phyloP scores from a whole-genome alignment of 441 rosid species.

The Populus hybrid region DNA sequence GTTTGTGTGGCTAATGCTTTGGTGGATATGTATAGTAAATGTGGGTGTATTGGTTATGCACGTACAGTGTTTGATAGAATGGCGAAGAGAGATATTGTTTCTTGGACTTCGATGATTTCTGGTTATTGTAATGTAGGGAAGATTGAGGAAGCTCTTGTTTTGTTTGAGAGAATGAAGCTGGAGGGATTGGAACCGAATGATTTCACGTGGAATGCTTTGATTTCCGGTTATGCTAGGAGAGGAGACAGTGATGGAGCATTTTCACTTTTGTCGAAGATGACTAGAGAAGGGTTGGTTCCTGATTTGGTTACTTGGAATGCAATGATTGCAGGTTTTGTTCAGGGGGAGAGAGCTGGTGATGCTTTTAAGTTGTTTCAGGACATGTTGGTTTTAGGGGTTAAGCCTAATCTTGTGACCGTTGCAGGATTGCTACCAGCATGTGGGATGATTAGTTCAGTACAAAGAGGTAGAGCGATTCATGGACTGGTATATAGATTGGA shows the following conservation, averaged over 20 bases:
- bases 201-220: slow-evolving; percentile 61
- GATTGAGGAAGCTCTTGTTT: slow-evolving; percentile 23
- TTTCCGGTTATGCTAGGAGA: slow-evolving; percentile 43
- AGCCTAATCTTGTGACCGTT: slow-evolving; percentile 46
- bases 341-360: slow-evolving; percentile 34
- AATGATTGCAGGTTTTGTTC: slow-evolving; percentile 50
- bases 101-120: slow-evolving; percentile 54
- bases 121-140: slow-evolving; percentile 38
- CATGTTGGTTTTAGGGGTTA: slow-evolving; percentile 52
- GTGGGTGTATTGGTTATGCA: slow-evolving; percentile 26
- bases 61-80: slow-evolving; percentile 38
- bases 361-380: slow-evolving; percentile 40
- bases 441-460: slow-evolving; percentile 43
- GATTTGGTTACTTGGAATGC: slow-evolving; percentile 46
- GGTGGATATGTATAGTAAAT: slow-evolving; percentile 34
- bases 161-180: slow-evolving; percentile 40
- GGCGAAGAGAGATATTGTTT: slow-evolving; percentile 36
- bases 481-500: slow-evolving; percentile 45
- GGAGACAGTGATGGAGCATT: slow-evolving; percentile 51
- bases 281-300: slow-evolving; percentile 35
- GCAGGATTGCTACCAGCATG: slow-evolving; percentile 39
- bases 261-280: slow-evolving; percentile 43
- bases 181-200: slow-evolving; percentile 39
- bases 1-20: slow-evolving; percentile 32
- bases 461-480: slow-evolving; percentile 56